Conservation (phyloP, 768 basidiomycete genomes). For the Phanerochaete carnosa region DNA sequence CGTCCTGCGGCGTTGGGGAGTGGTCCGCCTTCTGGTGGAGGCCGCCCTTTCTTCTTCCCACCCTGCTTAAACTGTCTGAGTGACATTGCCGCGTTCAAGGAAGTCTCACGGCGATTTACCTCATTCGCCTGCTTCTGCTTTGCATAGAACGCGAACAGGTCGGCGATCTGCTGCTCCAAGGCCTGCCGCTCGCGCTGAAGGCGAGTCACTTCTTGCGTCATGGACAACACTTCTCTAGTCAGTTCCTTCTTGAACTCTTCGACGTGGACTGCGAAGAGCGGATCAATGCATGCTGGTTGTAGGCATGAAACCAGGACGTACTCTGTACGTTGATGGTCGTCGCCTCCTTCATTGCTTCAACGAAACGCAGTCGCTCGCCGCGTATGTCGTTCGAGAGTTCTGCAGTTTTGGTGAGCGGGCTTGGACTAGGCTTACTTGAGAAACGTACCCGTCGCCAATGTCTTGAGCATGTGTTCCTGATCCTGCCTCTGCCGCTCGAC, state of each 20-base stretch:
- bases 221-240: conserved; percentile 65
- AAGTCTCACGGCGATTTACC: background rate
- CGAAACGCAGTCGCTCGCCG: conserved; percentile 81
- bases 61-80: background rate
- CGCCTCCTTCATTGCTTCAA: conserved; percentile 94
- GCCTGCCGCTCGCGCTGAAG: conserved; percentile 62
- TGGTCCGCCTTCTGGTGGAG: background rate
- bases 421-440: background rate
- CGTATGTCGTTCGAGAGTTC: conserved; percentile 83
- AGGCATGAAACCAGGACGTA: conserved; percentile 24
- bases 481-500: conserved; percentile 70
- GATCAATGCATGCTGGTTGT: background rate
- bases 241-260: conserved; percentile 86
- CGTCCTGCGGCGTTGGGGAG: background rate
- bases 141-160: conserved; percentile 69
- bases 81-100: background rate
- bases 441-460: conserved; percentile 57
- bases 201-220: conserved; percentile 71
- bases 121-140: conserved; percentile 50
- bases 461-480: conserved; percentile 66
- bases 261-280: conserved; percentile 58
- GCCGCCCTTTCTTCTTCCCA: background rate
- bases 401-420: conserved; percentile 24
- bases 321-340: conserved; percentile 85
- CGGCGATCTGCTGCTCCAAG: conserved; percentile 69